Percentiles rank a stretch among this genome's conserved stretches.
Conservation (phyloP, 768 basidiomycete species). For the Pleurotus giganteus region DNA sequence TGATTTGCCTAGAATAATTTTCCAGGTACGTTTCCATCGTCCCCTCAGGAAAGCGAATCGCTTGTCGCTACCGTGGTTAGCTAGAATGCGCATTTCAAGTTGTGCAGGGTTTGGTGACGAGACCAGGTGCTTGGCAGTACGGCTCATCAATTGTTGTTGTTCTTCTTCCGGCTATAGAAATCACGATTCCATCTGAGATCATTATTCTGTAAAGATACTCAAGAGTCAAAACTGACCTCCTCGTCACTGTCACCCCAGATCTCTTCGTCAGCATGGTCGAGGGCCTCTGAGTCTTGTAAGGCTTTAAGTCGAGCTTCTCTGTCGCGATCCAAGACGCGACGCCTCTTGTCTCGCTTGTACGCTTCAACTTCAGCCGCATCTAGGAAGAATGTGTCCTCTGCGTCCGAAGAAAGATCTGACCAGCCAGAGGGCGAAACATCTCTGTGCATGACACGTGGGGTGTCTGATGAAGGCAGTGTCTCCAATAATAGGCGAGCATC, state of each 20-base stretch:
- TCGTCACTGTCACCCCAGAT: slow-evolving; percentile 69
- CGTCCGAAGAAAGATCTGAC: slow-evolving; percentile 83
- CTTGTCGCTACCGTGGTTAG: slow-evolving; percentile 77
- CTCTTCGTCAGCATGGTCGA: slow-evolving; percentile 29
- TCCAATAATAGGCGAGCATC: slow-evolving; percentile 78
- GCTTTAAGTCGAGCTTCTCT: slow-evolving; percentile 68
- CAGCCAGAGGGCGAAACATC: slow-evolving; percentile 50
- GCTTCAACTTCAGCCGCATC: slow-evolving; percentile 64
- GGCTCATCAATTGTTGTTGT: slow-evolving; percentile 65
- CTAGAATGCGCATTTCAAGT: slow-evolving; percentile 85
- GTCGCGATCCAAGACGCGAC: slow-evolving; percentile 53
- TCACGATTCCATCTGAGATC: neutral
- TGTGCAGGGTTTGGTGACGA: slow-evolving; percentile 76
- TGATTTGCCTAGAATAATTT: slow-evolving; percentile 45
- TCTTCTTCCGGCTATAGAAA: slow-evolving; percentile 51
- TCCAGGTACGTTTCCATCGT: slow-evolving; percentile 70
- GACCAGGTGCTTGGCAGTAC: slow-evolving; percentile 68
- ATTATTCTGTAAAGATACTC: neutral
- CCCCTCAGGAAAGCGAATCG: slow-evolving; percentile 84
- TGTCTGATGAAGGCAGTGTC: slow-evolving; percentile 40
- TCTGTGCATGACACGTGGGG: neutral
- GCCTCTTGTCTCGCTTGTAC: slow-evolving; percentile 65
- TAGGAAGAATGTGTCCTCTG: slow-evolving; percentile 85
- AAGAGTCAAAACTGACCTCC: slow-evolving; percentile 28
- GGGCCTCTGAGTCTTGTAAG: slow-evolving; percentile 43